Conservation (phyloP, 768 basidiomycete species). For the Gelatoporia subvermispora region DNA sequence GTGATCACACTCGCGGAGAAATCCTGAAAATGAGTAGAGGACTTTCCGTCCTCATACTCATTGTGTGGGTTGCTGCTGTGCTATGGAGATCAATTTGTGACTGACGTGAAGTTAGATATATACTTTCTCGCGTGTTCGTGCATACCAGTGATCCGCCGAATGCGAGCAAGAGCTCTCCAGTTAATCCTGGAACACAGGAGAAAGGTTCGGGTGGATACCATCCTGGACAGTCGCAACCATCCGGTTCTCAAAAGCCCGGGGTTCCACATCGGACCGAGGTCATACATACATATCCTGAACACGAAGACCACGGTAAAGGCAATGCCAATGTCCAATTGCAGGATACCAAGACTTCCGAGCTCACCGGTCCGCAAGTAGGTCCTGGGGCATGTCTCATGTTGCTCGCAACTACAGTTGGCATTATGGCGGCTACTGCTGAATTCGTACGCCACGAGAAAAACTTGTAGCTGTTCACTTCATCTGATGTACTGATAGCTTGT, state of each 20-base stretch:
- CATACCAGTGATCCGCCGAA: constrained; percentile 59
- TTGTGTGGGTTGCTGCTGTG: constrained; percentile 41
- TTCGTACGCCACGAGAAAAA: constrained; percentile 40
- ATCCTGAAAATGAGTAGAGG: constrained; percentile 65
- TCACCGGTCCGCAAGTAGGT: constrained; percentile 46
- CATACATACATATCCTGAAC: constrained; percentile 18
- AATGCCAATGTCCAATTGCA: constrained; percentile 27
- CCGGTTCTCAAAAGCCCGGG: too few species aligned
- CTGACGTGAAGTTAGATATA: constrained; percentile 43
- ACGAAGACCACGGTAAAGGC: constrained; percentile 27
- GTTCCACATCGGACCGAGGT: too few species aligned
- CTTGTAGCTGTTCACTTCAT: background rate
- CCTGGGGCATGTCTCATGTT: constrained; percentile 57
- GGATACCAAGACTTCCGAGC: constrained; percentile 20
- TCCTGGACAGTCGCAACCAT: too few species aligned
- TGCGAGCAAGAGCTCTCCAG: constrained; percentile 34
- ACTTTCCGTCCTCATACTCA: constrained; percentile 55
- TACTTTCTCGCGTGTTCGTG: constrained; percentile 63
- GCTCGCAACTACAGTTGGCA: constrained; percentile 45
- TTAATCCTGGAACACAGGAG: too few species aligned
- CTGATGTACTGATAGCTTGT: background rate
- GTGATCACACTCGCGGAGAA: constrained; percentile 38
- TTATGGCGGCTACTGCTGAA: constrained; percentile 70
- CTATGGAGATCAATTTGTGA: too few species aligned
- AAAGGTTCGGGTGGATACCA: too few species aligned